Evolutionary conservation across 306 rosid genomes (phyloP), one percentile per base, ranked within the genome.

Genomic region (Cicer bijugum): DNA sequence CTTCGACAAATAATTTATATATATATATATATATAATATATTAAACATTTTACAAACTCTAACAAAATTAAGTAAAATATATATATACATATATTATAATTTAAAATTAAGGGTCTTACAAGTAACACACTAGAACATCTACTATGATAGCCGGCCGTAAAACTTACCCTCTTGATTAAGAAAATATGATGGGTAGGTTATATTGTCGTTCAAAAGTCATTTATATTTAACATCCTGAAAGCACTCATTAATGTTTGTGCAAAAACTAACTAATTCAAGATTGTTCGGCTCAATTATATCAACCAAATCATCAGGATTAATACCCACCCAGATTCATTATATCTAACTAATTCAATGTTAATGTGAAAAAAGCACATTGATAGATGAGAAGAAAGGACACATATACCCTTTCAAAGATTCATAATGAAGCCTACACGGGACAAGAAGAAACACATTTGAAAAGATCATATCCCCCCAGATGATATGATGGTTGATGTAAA

Each of bases 401-500:
- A 44, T 12, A 44, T 12, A 52, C 12, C 28, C 50, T 47, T 64
- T n/a, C 2, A 40, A 67, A 12, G 35, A 10, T 19, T 48, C 71
- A 57, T 8, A 53, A 14, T 55, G 51, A 45, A 57, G 16, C 75
- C 44, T 53, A 45, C 69, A 60, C 51, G 1, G 50, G n/a, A 74
- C 46, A 71, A 43, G 12, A 19, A 14, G 52, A 72, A 42, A 43
- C 6, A 47, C 45, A 56, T 43, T 48, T 2, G 17, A 79, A 33
- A 42, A 23, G 45, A 17, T 72, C 55, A 59, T 20, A 43, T 60
- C 46, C 44, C 12, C 12, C 33, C 23, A 37, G 19, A 64, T n/a
- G 46, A 40, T 52, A 12, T 57, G 62, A 65, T 51, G 61, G 61
- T 75, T 75, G 69, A 6, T 52, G 64, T 63, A 17, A 19, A 55